Evolutionary conservation across 1,139 yeast species (phyloP).

Genomic region (Ogataea hybrid): DNA sequence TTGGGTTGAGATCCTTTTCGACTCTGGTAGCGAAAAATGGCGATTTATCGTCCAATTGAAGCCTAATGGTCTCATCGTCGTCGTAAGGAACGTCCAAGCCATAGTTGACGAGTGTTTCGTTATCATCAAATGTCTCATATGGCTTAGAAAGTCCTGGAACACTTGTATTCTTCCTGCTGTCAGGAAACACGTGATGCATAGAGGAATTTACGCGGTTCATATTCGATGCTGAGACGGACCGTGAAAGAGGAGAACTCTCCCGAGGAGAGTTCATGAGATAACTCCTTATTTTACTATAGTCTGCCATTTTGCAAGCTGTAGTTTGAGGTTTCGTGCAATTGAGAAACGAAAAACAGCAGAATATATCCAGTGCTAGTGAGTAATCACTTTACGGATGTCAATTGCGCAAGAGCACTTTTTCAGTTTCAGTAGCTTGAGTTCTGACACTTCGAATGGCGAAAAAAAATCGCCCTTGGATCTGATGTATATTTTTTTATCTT

Average conservation of each 20-base stretch:
- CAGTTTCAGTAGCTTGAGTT: not conserved
- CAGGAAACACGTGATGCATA: not conserved
- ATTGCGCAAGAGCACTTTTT: not conserved
- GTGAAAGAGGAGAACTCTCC: slow-evolving; percentile 24
- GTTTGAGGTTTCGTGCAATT: not conserved
- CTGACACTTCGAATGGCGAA: slow-evolving; percentile 4
- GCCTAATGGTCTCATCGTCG: slow-evolving; percentile 38
- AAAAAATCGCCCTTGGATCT: slow-evolving; percentile 3
- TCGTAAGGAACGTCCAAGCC: slow-evolving; percentile 58
- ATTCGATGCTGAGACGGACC: slow-evolving; percentile 22
- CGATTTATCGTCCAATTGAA: slow-evolving; percentile 50
- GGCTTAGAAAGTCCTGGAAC: not conserved
- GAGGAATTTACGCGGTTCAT: slow-evolving; percentile 10
- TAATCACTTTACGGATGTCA: not conserved
- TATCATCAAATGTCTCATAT: slow-evolving; percentile 17
- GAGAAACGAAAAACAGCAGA: not conserved
- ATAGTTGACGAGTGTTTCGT: slow-evolving; percentile 35
- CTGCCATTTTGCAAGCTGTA: slow-evolving; percentile 6
- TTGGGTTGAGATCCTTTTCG: slow-evolving; percentile 57
- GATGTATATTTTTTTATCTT: not conserved
- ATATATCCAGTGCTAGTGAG: not conserved
- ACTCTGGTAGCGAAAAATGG: slow-evolving; percentile 53
- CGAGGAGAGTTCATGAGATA: slow-evolving; percentile 19
- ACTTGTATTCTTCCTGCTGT: slow-evolving; percentile 6
- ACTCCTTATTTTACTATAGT: slow-evolving; percentile 12